Conservation (phyloP, 768 basidiomycete genomes). For the Lanmaoa pseudosensibilis region DNA sequence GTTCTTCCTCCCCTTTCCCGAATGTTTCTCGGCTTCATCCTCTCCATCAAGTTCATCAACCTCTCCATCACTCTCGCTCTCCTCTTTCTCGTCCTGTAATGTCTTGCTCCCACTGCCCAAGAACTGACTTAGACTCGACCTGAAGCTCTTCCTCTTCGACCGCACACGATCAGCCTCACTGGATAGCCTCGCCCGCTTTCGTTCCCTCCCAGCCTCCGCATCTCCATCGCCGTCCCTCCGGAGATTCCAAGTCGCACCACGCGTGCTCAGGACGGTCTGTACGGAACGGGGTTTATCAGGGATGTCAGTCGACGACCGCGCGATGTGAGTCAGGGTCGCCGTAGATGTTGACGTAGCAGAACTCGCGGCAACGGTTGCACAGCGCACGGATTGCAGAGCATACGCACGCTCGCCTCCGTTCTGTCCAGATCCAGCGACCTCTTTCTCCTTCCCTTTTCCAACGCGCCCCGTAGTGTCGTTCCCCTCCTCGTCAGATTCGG, state of each 20-base stretch:
- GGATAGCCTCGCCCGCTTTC: slow-evolving; percentile 39
- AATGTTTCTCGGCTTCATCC: not conserved
- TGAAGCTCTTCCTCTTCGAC: slow-evolving; percentile 38
- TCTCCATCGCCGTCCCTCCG: slow-evolving; percentile 15
- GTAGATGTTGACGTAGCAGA: not conserved
- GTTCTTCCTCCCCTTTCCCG: slow-evolving; percentile 3
- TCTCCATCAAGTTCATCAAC: slow-evolving; percentile 21
- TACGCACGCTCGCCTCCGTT: not conserved
- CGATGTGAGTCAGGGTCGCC: not conserved
- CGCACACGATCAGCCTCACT: slow-evolving; percentile 5
- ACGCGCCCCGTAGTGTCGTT: not conserved
- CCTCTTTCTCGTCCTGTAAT: slow-evolving; percentile 18
- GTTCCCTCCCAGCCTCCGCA: slow-evolving; percentile 22
- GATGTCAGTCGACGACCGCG: not conserved
- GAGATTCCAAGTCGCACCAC: slow-evolving; percentile 50
- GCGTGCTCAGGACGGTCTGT: slow-evolving; percentile 53
- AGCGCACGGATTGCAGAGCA: not conserved
- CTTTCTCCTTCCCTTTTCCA: slow-evolving; percentile 1
- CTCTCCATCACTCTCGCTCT: slow-evolving; percentile 14
- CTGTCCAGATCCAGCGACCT: not conserved
- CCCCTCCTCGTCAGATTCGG: slow-evolving; percentile 20
- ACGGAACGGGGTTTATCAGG: slow-evolving; percentile 23
- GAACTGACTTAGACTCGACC: slow-evolving; percentile 52
- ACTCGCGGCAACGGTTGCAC: not conserved
- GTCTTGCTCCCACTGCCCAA: slow-evolving; percentile 46